Evolutionary conservation across 2,329 filamentous ascomycete species (phyloP).

Genomic region (Sclerotinia spermophila): DNA sequence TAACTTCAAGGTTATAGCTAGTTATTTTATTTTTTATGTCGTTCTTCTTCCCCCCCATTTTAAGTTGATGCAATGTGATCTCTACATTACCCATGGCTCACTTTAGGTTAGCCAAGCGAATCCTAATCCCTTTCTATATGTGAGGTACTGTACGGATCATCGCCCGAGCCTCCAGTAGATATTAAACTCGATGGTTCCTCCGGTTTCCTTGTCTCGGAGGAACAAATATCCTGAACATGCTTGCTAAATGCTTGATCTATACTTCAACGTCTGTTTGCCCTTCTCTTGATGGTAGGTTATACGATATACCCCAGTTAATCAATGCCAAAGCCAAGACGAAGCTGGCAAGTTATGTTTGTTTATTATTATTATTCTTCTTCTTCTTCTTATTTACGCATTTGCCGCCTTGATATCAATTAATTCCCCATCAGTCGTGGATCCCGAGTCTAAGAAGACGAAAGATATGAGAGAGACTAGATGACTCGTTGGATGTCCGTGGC

Average conservation of each 20-base stretch:
- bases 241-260: neutral
- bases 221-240: constrained; percentile 18
- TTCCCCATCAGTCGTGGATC: neutral
- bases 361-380: too few relatives aligned
- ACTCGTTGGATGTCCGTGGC: constrained; percentile 10
- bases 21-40: neutral
- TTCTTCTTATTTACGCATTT: constrained; percentile 29
- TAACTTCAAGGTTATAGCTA: constrained; percentile 8
- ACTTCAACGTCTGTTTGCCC: constrained; percentile 13
- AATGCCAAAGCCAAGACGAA: neutral
- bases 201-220: constrained; percentile 13
- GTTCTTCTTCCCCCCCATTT: neutral
- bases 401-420: constrained; percentile 27
- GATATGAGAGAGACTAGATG: constrained; percentile 13
- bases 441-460: constrained; percentile 18
- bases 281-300: neutral
- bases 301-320: neutral
- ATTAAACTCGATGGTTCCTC: constrained; percentile 5
- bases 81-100: constrained; percentile 6
- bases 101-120: neutral
- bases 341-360: neutral
- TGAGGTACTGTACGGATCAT: constrained; percentile 16
- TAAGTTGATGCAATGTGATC: constrained; percentile 7
- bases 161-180: constrained; percentile 10
- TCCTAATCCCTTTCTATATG: constrained; percentile 6